Percentiles rank a stretch among this genome's conserved stretches.
Evolutionary conservation across 2,329 filamentous ascomycete genomes (phyloP).

Genomic region (Pyrenochaeta sp.): DNA sequence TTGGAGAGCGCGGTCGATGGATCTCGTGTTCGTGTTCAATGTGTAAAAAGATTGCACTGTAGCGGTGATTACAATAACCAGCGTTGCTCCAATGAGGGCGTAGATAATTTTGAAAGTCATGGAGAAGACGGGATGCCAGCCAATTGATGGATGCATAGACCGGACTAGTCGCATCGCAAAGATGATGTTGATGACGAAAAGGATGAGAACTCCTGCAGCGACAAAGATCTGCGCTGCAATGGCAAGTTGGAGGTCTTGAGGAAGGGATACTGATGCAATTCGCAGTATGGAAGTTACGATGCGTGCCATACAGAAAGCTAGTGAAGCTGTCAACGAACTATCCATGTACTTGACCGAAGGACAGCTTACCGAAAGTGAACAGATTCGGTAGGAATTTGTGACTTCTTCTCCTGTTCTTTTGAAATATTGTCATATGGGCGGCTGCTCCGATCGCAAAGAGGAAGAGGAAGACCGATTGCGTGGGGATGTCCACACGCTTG

Average conservation of each 20-base stretch:
- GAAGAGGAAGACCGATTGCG: conserved; percentile 51
- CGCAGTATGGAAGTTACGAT: conserved; percentile 52
- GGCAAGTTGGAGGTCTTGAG: conserved; percentile 56
- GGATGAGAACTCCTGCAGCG: conserved; percentile 74
- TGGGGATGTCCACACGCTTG: conserved; percentile 51
- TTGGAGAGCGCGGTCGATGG: conserved; percentile 69
- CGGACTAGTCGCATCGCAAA: conserved; percentile 79
- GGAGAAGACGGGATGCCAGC: conserved; percentile 69
- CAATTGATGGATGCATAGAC: conserved; percentile 73
- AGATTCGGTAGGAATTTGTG: conserved; percentile 55
- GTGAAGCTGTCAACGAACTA: not conserved
- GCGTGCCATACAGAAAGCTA: conserved; percentile 56
- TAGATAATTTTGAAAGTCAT: conserved; percentile 67
- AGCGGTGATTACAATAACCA: conserved; percentile 72
- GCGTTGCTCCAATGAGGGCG: conserved; percentile 63
- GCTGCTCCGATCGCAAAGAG: conserved; percentile 53
- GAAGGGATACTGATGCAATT: conserved; percentile 42
- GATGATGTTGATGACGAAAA: conserved; percentile 81
- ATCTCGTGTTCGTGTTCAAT: conserved; percentile 59
- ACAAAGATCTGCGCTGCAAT: conserved; percentile 74
- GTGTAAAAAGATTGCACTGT: conserved; percentile 75
- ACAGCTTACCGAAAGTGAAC: conserved; percentile 49
- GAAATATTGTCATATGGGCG: conserved; percentile 54
- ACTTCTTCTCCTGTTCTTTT: conserved; percentile 45
- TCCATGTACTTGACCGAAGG: not conserved